Evolutionary conservation across 108 stramenopile species (phyloP), one percentile per base, ranked within the genome.

Genomic region (Cyclotella baltica): DNA sequence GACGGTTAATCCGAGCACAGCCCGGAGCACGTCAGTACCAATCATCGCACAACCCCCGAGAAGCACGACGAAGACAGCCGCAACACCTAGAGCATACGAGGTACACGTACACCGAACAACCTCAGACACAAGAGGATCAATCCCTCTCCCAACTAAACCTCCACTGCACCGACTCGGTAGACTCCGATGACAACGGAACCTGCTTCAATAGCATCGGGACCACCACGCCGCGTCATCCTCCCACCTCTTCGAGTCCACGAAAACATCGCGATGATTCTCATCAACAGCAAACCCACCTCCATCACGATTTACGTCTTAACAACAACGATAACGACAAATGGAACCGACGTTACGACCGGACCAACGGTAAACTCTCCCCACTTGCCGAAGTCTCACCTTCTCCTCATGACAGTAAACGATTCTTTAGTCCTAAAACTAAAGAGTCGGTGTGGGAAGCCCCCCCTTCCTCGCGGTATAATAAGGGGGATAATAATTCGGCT

Each of bases 181-280:
- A 80, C 40, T 73, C 72, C 13, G 78, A 80, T 34, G 78, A 73
- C 50, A 73, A 72, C 36, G 78, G 78, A 20, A 80, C 78, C 8
- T 80, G 78, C 59, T 80, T 80, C 66, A 80, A 80, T 35, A 80
- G 78, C 35, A 67, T 80, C 19, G 78, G 78, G 34, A 80, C 78
- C 38, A 68, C 78, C 38, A 68, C 78, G 0, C 66, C 78, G 34
- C 71, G 78, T 25, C 71, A 67, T 19, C 78, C 58, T 28, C 4
- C 64, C 40, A 1, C 22, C 23, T 18, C 37, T n/a, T 67, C 66
- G 23, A 63, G 63, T 13, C 70, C 61, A 4, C 70, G 37, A 22
- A 51, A 67, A 53, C n/a, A 23, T 43, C 36, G 9, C 9, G 30
- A 57, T 22, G 9, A 27, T 47, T 5, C 23, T 4, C 20, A 43